These are phyloP conservation scores for Metschnikowia gruessii DNA, from an alignment of 805 yeast species.

Conservation along the genomic window DNA sequence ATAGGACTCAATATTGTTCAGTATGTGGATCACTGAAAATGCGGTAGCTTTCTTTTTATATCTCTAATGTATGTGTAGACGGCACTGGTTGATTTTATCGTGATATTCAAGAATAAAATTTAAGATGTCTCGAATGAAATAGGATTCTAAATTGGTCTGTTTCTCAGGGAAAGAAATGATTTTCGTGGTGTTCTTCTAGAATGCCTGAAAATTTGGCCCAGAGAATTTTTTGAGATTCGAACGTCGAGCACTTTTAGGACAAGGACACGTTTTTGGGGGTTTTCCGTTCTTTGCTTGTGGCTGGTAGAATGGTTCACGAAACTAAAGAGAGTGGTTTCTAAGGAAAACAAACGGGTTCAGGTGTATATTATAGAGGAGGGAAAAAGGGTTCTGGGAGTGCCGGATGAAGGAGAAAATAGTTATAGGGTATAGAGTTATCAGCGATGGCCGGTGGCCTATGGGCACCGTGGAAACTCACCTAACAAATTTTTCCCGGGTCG, in stretches of 20 bases:
- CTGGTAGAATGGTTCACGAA: neutral
- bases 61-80: too few species aligned
- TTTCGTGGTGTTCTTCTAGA: neutral
- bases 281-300: too few species aligned
- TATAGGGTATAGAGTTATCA: neutral
- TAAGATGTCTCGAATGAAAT: neutral
- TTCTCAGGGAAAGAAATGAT: too few species aligned
- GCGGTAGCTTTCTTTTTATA: too few species aligned
- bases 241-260: neutral
- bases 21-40: too few species aligned
- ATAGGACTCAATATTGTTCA: too few species aligned
- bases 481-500: slow-evolving; percentile 15
- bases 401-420: neutral
- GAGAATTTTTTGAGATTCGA: neutral
- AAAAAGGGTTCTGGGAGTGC: neutral
- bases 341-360: neutral
- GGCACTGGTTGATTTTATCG: too few species aligned
- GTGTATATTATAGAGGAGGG: neutral
- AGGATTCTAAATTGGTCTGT: neutral
- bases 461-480: slow-evolving; percentile 2
- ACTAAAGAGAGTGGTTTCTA: neutral
- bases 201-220: neutral
- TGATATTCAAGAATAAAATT: too few species aligned
- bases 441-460: neutral
- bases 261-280: neutral